Evolutionary conservation across 306 rosid genomes (phyloP).

Genomic region (Quercus alba): DNA sequence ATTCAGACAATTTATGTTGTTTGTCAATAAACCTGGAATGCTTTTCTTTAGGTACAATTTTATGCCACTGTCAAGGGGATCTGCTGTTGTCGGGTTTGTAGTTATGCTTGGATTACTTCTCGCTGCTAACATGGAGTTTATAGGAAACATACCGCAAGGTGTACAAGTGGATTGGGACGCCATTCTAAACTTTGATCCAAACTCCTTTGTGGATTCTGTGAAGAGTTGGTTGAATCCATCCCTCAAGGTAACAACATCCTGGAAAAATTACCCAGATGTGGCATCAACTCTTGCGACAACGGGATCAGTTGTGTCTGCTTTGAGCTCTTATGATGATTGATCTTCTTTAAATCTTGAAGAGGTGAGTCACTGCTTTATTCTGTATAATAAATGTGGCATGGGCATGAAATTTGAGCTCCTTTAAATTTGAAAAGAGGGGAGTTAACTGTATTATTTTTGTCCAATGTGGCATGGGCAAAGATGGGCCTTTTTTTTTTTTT

Average conservation of each 20-base stretch:
- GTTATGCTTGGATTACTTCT: conserved; percentile 89
- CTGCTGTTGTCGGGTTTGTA: conserved; percentile 78
- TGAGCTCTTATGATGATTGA: conserved; percentile 66
- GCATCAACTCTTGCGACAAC: conserved; percentile 69
- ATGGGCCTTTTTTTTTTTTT: no score
- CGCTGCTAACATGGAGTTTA: conserved; percentile 95
- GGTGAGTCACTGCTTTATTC: conserved; percentile 26
- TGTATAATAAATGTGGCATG: neutral
- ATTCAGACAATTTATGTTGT: conserved; percentile 10
- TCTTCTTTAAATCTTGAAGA: conserved; percentile 20
- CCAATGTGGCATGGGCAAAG: no score
- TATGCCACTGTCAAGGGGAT: conserved; percentile 96
- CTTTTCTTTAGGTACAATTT: conserved; percentile 78
- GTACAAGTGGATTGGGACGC: conserved; percentile 98
- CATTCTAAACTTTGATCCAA: conserved; percentile 62
- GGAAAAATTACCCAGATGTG: conserved; percentile 89
- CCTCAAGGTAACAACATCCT: conserved; percentile 74
- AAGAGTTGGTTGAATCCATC: conserved; percentile 91
- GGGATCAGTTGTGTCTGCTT: conserved; percentile 87
- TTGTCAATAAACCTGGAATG: neutral
- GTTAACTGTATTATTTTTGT: no score
- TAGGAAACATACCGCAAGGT: conserved; percentile 75
- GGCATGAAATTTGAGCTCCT: neutral
- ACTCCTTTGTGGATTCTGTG: conserved; percentile 63
- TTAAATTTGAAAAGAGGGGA: no score